Percentiles rank a stretch among this genome's conserved stretches.
phyloP scores from a whole-genome alignment of 768 basidiomycete genomes.

The Lactifluus echinatus region DNA sequence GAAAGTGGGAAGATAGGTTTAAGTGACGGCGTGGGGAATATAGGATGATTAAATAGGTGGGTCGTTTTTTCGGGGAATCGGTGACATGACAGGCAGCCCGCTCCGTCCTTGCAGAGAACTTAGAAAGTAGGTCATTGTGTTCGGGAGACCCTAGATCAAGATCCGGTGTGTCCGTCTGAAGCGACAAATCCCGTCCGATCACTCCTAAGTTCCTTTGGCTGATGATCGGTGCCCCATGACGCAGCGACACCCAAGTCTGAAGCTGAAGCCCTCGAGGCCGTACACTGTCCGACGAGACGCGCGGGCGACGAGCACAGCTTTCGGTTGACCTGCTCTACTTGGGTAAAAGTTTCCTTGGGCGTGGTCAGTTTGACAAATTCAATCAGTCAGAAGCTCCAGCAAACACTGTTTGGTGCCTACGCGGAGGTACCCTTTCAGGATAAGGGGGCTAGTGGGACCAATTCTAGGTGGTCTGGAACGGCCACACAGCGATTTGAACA shows the following conservation, averaged over 20 bases:
- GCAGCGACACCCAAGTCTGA: neutral
- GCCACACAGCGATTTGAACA: neutral
- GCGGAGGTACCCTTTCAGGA: constrained; percentile 4
- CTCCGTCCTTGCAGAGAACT: neutral
- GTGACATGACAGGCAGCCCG: neutral
- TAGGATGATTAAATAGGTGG: constrained; percentile 15
- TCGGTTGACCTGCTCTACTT: neutral
- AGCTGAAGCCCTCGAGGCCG: too few species aligned
- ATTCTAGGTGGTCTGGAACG: constrained; percentile 4
- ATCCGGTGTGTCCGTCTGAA: neutral
- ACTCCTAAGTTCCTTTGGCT: neutral
- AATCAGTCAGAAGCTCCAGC: neutral
- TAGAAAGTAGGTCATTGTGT: constrained; percentile 10
- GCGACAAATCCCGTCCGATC: constrained; percentile 7
- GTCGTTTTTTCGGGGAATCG: neutral
- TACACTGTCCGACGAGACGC: neutral
- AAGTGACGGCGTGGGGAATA: neutral
- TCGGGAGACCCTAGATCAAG: constrained; percentile 11
- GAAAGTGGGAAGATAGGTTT: neutral
- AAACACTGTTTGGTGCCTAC: neutral
- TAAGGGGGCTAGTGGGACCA: neutral
- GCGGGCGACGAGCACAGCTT: neutral
- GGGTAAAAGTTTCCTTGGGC: constrained; percentile 9
- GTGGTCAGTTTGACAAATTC: neutral
- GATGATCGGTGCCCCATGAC: constrained; percentile 5